A percentile compares a stretch with the other conserved stretches of the same genome.
Evolutionary conservation across 768 basidiomycete species (phyloP).

Genomic region (Kwoniella pini): DNA sequence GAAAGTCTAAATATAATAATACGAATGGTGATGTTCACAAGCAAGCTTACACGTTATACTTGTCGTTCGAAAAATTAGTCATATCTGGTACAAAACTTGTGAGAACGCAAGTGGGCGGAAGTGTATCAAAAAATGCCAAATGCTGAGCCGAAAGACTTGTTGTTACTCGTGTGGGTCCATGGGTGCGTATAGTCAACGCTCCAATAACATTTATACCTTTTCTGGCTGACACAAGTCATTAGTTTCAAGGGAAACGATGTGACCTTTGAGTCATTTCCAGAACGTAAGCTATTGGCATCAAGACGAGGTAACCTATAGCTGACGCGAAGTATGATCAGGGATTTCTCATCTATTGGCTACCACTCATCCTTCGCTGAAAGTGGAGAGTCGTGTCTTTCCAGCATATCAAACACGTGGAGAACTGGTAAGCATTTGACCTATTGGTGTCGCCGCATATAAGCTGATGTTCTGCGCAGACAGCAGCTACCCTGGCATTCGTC

Average conservation of each 20-base stretch:
- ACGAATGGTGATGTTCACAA: too few species aligned
- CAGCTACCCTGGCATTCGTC: slow-evolving; percentile 79
- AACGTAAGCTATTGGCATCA: slow-evolving; percentile 58
- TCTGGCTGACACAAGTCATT: neutral
- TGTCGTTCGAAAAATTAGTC: too few species aligned
- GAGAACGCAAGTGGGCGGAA: too few species aligned
- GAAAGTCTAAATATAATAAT: too few species aligned
- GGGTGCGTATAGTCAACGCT: slow-evolving; percentile 36
- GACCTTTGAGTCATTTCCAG: slow-evolving; percentile 65
- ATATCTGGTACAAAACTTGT: too few species aligned
- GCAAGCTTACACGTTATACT: too few species aligned
- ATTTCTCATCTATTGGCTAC: slow-evolving; percentile 74
- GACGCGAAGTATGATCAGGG: slow-evolving; percentile 21
- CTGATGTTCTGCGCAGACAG: slow-evolving; percentile 59
- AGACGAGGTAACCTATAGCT: neutral
- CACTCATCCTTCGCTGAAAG: slow-evolving; percentile 61
- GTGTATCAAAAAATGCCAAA: neutral
- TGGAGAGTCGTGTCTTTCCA: slow-evolving; percentile 82
- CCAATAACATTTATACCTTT: neutral
- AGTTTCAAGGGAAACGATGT: slow-evolving; percentile 56
- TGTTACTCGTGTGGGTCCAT: slow-evolving; percentile 55
- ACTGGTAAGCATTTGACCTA: slow-evolving; percentile 61
- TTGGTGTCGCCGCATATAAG: neutral
- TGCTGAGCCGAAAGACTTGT: slow-evolving; percentile 38
- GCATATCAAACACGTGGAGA: slow-evolving; percentile 94